Percentiles rank a stretch among this genome's conserved stretches.
Evolutionary conservation across 164 flowering plant species (phyloP).

Genomic region (Umbilicus rupestris): DNA sequence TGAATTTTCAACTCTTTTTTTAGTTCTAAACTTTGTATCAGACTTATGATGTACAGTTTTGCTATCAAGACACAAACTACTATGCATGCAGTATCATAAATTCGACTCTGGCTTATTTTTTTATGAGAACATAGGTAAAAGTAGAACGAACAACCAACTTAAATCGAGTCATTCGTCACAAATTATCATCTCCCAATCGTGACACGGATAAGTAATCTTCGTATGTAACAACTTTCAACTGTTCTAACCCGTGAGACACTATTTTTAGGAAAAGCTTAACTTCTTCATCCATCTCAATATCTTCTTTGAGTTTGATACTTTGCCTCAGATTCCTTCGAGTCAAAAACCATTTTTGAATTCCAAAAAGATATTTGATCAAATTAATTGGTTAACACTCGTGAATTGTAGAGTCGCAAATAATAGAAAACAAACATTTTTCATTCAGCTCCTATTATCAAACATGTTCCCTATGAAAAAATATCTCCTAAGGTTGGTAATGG

Average conservation of each 20-base stretch:
- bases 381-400: too few relatives aligned
- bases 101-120: too few relatives aligned
- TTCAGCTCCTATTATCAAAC: too few relatives aligned
- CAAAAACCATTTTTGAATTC: too few relatives aligned
- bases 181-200: background rate
- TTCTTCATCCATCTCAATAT: background rate
- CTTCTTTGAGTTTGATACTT: too few relatives aligned
- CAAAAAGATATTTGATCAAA: too few relatives aligned
- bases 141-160: background rate
- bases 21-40: background rate
- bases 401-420: too few relatives aligned
- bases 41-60: background rate
- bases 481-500: too few relatives aligned
- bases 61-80: background rate
- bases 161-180: background rate
- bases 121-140: background rate
- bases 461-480: too few relatives aligned
- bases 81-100: background rate
- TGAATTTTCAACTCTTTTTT: background rate
- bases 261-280: background rate
- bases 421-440: too few relatives aligned
- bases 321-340: too few relatives aligned
- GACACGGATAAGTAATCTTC: background rate
- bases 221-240: background rate
- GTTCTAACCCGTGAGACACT: background rate